Percentiles rank a stretch among this genome's conserved stretches.
These are phyloP conservation scores for Dothideomycetes sp. DNA, from an alignment of 2,329 filamentous ascomycete genomes.

Conservation along the genomic window DNA sequence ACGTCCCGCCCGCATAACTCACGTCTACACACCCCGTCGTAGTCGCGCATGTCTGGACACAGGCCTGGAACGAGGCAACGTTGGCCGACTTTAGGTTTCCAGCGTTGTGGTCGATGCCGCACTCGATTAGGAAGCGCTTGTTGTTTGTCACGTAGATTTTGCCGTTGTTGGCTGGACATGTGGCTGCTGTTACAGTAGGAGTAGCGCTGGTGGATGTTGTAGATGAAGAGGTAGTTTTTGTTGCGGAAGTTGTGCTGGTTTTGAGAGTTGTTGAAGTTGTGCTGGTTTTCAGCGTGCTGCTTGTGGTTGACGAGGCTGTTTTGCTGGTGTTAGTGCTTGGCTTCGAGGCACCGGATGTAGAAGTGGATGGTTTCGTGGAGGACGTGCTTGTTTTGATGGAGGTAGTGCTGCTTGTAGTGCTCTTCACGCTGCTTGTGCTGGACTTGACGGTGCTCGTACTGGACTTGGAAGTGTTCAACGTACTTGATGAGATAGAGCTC, in stretches of 20 bases:
- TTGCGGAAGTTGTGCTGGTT: not conserved
- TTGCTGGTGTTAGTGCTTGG: not conserved
- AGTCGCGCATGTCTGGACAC: slow-evolving; percentile 19
- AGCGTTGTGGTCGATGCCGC: slow-evolving; percentile 20
- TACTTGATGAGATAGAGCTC: not conserved
- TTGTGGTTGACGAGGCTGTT: not conserved
- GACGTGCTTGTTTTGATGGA: not conserved
- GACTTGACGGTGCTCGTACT: not conserved
- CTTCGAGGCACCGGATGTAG: too few relatives aligned
- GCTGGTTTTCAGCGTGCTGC: not conserved
- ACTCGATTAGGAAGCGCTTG: slow-evolving; percentile 17
- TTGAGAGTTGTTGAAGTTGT: not conserved
- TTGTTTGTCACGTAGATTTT: slow-evolving; percentile 13
- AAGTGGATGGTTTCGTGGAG: too few relatives aligned
- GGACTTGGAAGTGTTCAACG: not conserved
- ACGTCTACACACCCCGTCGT: slow-evolving; percentile 21
- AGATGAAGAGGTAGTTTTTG: not conserved
- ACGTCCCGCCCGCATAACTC: slow-evolving; percentile 19
- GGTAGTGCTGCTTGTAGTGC: not conserved
- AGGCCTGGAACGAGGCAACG: slow-evolving; percentile 16
- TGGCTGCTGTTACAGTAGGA: slow-evolving; percentile 1
- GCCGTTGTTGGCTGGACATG: slow-evolving; percentile 13
- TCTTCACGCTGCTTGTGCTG: not conserved
- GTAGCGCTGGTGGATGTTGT: slow-evolving; percentile 3
- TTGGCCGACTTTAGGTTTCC: slow-evolving; percentile 16